Base-by-base conservation (phyloP, 1,284 basidiomycete genomes). In the Fomitopsis schrenkii region DNA sequence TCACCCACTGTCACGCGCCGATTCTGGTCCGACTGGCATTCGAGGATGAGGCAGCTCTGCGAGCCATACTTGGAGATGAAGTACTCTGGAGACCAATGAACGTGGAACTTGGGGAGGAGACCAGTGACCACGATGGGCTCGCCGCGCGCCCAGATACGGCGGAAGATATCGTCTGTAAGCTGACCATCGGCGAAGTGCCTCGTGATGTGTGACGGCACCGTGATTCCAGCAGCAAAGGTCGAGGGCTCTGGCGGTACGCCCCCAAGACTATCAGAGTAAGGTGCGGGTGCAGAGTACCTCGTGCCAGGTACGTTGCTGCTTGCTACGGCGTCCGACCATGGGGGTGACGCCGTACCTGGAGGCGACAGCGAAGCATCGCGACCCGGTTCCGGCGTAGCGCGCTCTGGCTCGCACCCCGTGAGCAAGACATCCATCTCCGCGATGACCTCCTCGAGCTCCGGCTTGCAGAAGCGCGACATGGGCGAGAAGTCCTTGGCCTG, bases 51-150 rank as follows among this genome's bases (percentile, higher is more conserved):
- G 71, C 91, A 96, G 53, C 69, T 74, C 64, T 91, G 87, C 28
- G 76, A 73, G 6, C 84, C 88, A 72, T 91, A 92, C 62, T 86
- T 82, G 62, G 83, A 76, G 38, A 86, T 82, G 71, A 98, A 95
- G 68, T 87, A 89, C 55, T 90, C 83, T 0, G 96, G 95, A 1
- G 83, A 87, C 95, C 95, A 98, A 57, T 80, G 69, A 61, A 88
- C 73, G 64, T 82, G 79, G 74, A 94, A 88, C 65, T 84, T 83
- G 28, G 78, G 68, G 55, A 83, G 73, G 5, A 93, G 74, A 35
- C 82, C 85, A 35, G 85, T 86, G 48, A 95, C 89, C 19, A 96
- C 84, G 14, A 97, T 72, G 0, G 94, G 91, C 42, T 88, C 80
- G 22, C 94, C 93, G 28, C 76, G 76, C 2, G 74, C 72, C 94